Evolutionary conservation across 2,329 filamentous ascomycete species (phyloP).

Genomic region (Colletotrichum agaves): DNA sequence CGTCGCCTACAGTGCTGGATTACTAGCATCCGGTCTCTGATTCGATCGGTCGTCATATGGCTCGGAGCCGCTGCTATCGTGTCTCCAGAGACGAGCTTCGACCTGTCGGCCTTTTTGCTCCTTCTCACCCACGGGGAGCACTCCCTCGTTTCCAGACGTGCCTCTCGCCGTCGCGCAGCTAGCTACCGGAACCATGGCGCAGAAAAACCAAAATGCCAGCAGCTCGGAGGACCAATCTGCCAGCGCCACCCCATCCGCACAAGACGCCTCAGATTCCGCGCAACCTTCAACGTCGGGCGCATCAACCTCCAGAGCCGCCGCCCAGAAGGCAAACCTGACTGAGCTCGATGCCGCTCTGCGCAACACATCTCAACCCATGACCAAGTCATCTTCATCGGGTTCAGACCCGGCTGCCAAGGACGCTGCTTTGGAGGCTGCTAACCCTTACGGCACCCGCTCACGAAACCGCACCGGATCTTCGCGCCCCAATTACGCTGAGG

Average conservation of each 20-base stretch:
- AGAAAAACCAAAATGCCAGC: constrained; percentile 34
- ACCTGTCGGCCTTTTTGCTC: constrained; percentile 38
- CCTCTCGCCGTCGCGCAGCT: constrained; percentile 25
- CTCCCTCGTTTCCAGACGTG: constrained; percentile 24
- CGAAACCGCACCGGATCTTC: constrained; percentile 84
- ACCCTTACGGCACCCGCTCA: constrained; percentile 91
- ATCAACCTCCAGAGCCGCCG: constrained; percentile 32
- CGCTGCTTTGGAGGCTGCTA: constrained; percentile 61
- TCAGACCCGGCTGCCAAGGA: constrained; percentile 62
- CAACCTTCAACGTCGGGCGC: constrained; percentile 24
- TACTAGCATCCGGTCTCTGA: background rate
- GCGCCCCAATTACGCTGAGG: constrained; percentile 95
- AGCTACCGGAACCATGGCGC: constrained; percentile 35
- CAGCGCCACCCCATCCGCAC: constrained; percentile 36
- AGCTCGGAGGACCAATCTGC: constrained; percentile 37
- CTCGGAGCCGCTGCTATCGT: constrained; percentile 27
- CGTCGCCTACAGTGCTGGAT: constrained; percentile 20
- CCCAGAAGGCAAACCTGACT: constrained; percentile 45
- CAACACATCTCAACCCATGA: constrained; percentile 57
- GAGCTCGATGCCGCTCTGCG: constrained; percentile 47
- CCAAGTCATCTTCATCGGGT: constrained; percentile 57
- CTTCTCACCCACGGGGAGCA: constrained; percentile 35
- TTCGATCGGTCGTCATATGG: constrained; percentile 26
- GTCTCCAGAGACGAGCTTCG: constrained; percentile 25
- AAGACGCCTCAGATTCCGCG: constrained; percentile 37